Conservation (phyloP, 768 basidiomycete genomes). For the Clavulina sp. region DNA sequence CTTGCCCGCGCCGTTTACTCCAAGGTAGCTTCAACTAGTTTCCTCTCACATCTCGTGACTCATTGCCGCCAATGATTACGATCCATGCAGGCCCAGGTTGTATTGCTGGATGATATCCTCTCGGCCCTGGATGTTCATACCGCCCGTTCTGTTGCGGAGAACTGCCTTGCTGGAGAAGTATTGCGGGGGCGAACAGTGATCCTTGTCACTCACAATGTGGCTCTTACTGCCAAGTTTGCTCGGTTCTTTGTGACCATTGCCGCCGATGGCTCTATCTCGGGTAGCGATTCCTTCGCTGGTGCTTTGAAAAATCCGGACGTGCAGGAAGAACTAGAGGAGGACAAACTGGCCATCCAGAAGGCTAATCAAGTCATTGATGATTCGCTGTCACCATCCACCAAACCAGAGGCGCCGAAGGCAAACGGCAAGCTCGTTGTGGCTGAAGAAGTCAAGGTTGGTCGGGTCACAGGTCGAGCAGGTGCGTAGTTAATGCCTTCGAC, state of each 20-base stretch:
- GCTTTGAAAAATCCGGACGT: constrained; percentile 33
- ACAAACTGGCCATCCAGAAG: constrained; percentile 31
- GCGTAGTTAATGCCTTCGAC: constrained; percentile 8
- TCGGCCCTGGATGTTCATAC: constrained; percentile 45
- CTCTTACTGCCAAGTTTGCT: background rate
- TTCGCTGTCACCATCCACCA: constrained; percentile 13
- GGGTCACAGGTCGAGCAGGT: constrained; percentile 34
- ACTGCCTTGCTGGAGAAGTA: constrained; percentile 20
- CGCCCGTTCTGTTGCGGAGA: constrained; percentile 29
- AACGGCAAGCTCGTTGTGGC: constrained; percentile 42
- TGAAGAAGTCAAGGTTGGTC: constrained; percentile 45
- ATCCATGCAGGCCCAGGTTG: constrained; percentile 38
- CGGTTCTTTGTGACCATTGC: constrained; percentile 19
- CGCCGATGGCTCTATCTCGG: constrained; percentile 33
- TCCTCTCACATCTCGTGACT: constrained; percentile 25
- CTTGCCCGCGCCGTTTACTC: background rate
- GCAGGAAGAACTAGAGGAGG: constrained; percentile 37
- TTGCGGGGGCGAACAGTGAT: constrained; percentile 21
- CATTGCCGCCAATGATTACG: constrained; percentile 40
- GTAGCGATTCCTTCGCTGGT: no score
- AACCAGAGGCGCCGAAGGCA: constrained; percentile 10
- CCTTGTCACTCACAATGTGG: constrained; percentile 16
- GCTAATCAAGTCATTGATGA: constrained; percentile 17
- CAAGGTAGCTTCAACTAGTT: background rate
- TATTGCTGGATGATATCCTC: constrained; percentile 57